Base-by-base conservation (phyloP, 345 rosid species). In the Euphorbia lathyris region DNA sequence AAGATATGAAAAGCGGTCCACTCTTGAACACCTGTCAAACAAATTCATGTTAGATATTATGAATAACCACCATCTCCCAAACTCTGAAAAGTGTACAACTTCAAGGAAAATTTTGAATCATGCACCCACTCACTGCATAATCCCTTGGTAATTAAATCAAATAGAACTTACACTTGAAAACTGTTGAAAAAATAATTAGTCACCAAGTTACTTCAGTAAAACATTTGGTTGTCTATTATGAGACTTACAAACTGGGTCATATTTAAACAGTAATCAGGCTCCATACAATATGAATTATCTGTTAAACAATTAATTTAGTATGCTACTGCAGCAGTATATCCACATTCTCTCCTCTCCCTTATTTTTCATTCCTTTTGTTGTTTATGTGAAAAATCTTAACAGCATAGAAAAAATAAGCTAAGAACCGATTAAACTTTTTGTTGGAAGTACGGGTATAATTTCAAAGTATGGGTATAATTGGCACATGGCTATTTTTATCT, bases 1-100 rank as follows among this genome's bases (percentile, higher is more conserved):
- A 92, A 58, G 99, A 95, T 83, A 95, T 95, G 87, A 88, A 92
- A 77, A 91, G 96, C 2, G 93, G 97, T 70, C 98, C 98, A 72
- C 95, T 94, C 90, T 90, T 94, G 83, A 87, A 91, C 76, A 94
- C 96, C 98, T 94, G 88, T 42, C 69, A 81, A 71, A 61, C 52
- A 27, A 69, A 26, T 45, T 20, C 51, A 43, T 52, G 34, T 64
- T 70, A 75, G 74, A 60, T 34, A 32, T 51, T 36, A 58, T n/a
- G 29, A 45, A 63, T 13, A 5, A 59, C 25, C 58, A 59, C 52
- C 26, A 56, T 32, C 19, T 63, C 11, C 57, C 48, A 42, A 69
- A 52, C 58, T n/a, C 30, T 26, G 16, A 48, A 40, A 38, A 30
- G 38, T 16, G 27, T 3, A 36, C 1, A 40, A 40, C 40, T 8